Base-by-base conservation (phyloP, 768 basidiomycete species). In the Leccinum disarticulatum region DNA sequence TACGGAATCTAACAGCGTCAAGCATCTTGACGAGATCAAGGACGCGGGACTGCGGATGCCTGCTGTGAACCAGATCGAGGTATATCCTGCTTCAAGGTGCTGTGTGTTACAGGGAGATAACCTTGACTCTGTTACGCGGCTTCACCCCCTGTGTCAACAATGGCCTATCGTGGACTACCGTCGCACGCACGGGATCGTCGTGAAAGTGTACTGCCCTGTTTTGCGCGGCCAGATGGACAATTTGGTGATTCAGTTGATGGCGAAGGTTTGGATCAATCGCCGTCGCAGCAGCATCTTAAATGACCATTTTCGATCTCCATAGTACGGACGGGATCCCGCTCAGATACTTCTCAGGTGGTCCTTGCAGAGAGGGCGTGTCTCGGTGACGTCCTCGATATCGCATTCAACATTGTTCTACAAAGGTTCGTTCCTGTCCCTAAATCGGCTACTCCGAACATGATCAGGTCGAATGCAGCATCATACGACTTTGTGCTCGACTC, bases 311-410 rank as follows among this genome's bases (percentile, higher is more conserved):
- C 27, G 22, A 31, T 59, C 19, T 5, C 60, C 54, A 48, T 60
- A 91, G 87, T 73, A 85, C 62, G 72, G 74, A 50, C 83, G 84
- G 56, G 83, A 87, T 46, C 81, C 83, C 6, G 87, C 93, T 17
- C 95, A 97, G 67, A 79, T 96, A 49, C 81, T 97, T 15, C 76
- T 97, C 57, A 84, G 95, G 25, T 97, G 94, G 92, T 95, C 93
- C 30, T 76, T 98, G 38, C 95, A 97, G 71, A 84, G 81, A 68
- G 86, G 87, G 90, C 90, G 65, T 52, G 83, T 75, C 56, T 50
- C 57, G n/a, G n/a, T n/a, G n/a, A 55, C 49, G 57, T 54, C 47
- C n/a, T 17, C 11, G 31, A 46, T 31, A 22, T n/a, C 17, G 43
- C 6, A 43, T 4, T 36, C 33, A 15, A 36, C 11, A 25, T 9